These are phyloP conservation scores for Tolypocladium album DNA, from an alignment of 2,329 filamentous ascomycete species.

Conservation along the genomic window DNA sequence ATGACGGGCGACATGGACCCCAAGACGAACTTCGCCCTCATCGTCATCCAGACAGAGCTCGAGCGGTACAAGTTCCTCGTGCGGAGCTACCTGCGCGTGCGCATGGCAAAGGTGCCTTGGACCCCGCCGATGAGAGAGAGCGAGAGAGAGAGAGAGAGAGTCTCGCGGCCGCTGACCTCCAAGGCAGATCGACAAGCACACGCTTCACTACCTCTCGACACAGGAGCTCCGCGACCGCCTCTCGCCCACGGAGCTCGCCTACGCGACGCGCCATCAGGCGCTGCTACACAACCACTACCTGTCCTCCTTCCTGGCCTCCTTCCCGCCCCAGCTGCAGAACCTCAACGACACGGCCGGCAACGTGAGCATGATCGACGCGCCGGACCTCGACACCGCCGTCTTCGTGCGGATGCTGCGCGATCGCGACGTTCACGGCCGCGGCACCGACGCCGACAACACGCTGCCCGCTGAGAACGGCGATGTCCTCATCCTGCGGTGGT, in stretches of 20 bases:
- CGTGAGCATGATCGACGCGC: slow-evolving; percentile 83
- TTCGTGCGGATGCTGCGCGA: slow-evolving; percentile 67
- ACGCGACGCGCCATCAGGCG: slow-evolving; percentile 75
- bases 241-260: slow-evolving; percentile 67
- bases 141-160: neutral
- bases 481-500: slow-evolving; percentile 60
- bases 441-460: slow-evolving; percentile 51
- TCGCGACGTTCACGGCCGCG: slow-evolving; percentile 45
- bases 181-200: slow-evolving; percentile 60
- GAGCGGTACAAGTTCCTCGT: slow-evolving; percentile 90
- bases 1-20: slow-evolving; percentile 81
- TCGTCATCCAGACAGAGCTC: slow-evolving; percentile 92
- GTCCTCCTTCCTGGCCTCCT: slow-evolving; percentile 71
- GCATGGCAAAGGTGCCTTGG: slow-evolving; percentile 66
- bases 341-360: slow-evolving; percentile 86
- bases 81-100: slow-evolving; percentile 67
- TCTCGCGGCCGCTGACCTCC: neutral
- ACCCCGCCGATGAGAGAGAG: neutral
- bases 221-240: slow-evolving; percentile 49
- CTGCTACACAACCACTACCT: slow-evolving; percentile 79
- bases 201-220: slow-evolving; percentile 59
- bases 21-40: slow-evolving; percentile 83
- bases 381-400: slow-evolving; percentile 73
- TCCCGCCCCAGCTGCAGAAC: slow-evolving; percentile 68
- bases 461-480: slow-evolving; percentile 51